phyloP scores from a whole-genome alignment of 2,329 filamentous ascomycete species.

The Torrubiellomyces zombiae region DNA sequence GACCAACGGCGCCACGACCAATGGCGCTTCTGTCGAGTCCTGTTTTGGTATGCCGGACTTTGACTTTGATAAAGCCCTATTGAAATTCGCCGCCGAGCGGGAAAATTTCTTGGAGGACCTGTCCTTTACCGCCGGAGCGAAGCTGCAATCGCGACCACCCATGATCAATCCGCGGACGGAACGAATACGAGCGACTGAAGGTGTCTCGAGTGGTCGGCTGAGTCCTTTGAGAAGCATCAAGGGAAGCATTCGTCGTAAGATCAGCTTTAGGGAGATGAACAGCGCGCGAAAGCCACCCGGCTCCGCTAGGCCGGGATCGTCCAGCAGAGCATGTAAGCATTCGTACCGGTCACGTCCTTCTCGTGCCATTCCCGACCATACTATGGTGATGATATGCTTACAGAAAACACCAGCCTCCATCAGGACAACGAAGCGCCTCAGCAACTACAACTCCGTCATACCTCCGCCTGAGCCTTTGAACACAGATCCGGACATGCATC shows the following conservation, averaged over 20 bases:
- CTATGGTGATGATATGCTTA: no score
- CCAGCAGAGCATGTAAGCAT: conserved; percentile 24
- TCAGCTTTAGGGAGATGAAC: conserved; percentile 90
- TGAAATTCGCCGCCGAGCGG: conserved; percentile 90
- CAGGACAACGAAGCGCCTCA: conserved; percentile 74
- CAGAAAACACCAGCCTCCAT: conserved; percentile 44
- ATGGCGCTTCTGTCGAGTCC: conserved; percentile 11
- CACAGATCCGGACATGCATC: conserved; percentile 84
- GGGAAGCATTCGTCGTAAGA: conserved; percentile 81
- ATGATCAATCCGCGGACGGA: conserved; percentile 69
- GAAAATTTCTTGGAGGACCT: conserved; percentile 89
- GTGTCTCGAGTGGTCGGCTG: conserved; percentile 29
- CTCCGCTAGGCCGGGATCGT: conserved; percentile 51
- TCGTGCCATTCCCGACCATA: no score
- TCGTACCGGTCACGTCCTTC: conserved; percentile 13
- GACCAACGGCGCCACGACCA: conserved; percentile 10
- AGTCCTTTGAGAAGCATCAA: conserved; percentile 44
- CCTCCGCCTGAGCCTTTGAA: conserved; percentile 83
- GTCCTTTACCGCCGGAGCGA: conserved; percentile 71
- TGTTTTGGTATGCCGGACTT: conserved; percentile 39
- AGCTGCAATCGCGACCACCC: conserved; percentile 49
- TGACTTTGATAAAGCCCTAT: conserved; percentile 83
- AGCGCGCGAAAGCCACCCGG: conserved; percentile 79
- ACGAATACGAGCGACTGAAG: conserved; percentile 64
- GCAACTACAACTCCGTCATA: conserved; percentile 97